Conservation (phyloP, 768 basidiomycete species). For the Termitomyces sp. region DNA sequence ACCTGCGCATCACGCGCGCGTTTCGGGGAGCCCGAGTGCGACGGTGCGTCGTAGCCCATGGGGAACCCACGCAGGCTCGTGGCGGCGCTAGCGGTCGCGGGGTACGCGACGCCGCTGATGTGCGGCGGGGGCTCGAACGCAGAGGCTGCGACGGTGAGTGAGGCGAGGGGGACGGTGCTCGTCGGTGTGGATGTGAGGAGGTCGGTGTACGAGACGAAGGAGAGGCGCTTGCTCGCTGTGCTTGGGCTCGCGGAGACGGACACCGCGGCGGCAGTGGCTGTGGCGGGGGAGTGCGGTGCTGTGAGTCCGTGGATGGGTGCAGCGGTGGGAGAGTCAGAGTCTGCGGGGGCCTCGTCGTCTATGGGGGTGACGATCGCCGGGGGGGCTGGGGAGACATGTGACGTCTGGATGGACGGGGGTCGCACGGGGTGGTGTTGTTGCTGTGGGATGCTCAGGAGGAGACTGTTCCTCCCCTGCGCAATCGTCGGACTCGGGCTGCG, state of each 20-base stretch:
- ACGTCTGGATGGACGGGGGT: constrained; percentile 9
- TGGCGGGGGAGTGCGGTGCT: constrained; percentile 16
- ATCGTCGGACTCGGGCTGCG: constrained; percentile 61
- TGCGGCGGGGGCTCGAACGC: constrained; percentile 67
- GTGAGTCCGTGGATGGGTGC: constrained; percentile 10
- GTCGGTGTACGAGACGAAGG: constrained; percentile 87
- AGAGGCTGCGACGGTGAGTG: constrained; percentile 60
- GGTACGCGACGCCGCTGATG: constrained; percentile 53
- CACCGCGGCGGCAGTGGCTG: no score
- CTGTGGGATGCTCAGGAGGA: constrained; percentile 46
- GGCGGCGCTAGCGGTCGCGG: constrained; percentile 17
- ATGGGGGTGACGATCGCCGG: constrained; percentile 42
- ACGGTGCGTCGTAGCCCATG: constrained; percentile 2
- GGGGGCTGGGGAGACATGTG: not conserved
- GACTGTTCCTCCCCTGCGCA: constrained; percentile 32
- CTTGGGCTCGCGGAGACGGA: constrained; percentile 33
- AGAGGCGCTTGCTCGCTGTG: constrained; percentile 62
- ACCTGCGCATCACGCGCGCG: not conserved
- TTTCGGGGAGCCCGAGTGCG: not conserved
- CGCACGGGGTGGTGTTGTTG: constrained; percentile 1
- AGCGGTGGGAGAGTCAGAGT: constrained; percentile 5
- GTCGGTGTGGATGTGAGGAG: constrained; percentile 75
- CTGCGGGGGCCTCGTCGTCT: constrained; percentile 14
- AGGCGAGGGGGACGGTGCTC: constrained; percentile 64
- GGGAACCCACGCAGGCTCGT: constrained; percentile 22